Evolutionary conservation across 495 filamentous ascomycete species (phyloP), one percentile per base, ranked within the genome.

Genomic region (Neurospora sp.): DNA sequence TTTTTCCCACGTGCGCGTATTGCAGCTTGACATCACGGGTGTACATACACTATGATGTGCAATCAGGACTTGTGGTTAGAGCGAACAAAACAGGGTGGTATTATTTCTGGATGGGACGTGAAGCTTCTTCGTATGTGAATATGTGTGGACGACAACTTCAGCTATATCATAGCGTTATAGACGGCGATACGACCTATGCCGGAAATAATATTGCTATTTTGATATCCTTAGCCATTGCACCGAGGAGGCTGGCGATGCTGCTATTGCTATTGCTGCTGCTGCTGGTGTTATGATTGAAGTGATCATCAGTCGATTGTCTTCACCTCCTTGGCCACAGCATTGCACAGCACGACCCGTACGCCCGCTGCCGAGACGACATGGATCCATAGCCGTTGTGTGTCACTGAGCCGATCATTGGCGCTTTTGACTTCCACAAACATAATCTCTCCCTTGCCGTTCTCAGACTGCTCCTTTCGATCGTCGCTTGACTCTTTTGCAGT

Each of bases 341-440:
- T 90, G 82, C 94, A 97, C 72, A 98, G 81, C 81, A 97, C 94
- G 37, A 98, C 94, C 76, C 84, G 86, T 15, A 99, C 87, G 1
- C 95, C 94, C 4, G 94, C 94, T 3, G 90, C 90, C 5, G 89
- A 90, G 69, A 99, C 83, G 3, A 98, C 93, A 86, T 98, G 92
- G 77, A 98, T 97, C 96, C 96, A 99, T 45, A 99, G 84, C 75
- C 96, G 86, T 83, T 99, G 96, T 40, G 94, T 96, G 86, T 99
- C 96, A 82, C 95, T 97, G 78, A 99, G 85, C 39, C 94, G 89
- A 85, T 99, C 96, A 84, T 97, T 98, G 83, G 94, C 93, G 74
- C 91, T 94, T 86, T 97, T 97, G 69, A 97, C 94, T 82, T 98
- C 94, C 4, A 89, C 87, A 83, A 98, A 97, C 88, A 94, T 89